Conservation (phyloP, 495 filamentous ascomycete genomes). For the Aspergillus coremiiformis region DNA sequence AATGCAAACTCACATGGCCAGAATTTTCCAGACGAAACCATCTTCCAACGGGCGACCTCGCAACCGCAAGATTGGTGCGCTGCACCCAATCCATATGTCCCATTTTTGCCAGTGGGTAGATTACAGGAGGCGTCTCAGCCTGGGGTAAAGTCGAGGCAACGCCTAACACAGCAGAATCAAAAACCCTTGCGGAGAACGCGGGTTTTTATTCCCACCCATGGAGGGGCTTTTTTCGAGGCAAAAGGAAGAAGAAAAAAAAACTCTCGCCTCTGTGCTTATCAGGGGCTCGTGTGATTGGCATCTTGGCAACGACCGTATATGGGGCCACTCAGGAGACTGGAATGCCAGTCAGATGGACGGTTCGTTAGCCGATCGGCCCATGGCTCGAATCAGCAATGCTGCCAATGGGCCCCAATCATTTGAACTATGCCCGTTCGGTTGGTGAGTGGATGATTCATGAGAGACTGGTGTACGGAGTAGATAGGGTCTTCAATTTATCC, state of each 20-base stretch:
- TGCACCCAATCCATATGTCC: slow-evolving; percentile 42
- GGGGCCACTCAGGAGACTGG: neutral
- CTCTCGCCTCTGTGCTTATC: slow-evolving; percentile 7
- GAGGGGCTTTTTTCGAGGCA: neutral
- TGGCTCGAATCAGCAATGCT: slow-evolving; percentile 1
- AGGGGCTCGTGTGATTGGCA: slow-evolving; percentile 2
- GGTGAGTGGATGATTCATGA: neutral
- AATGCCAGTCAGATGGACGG: neutral
- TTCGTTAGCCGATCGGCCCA: neutral
- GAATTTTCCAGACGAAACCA: slow-evolving; percentile 70
- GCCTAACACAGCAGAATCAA: neutral
- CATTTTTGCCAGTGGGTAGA: slow-evolving; percentile 14
- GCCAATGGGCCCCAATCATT: neutral
- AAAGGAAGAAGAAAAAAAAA: slow-evolving; percentile 7
- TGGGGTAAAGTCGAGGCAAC: neutral
- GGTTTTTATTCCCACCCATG: slow-evolving; percentile 6
- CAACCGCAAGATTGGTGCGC: slow-evolving; percentile 47
- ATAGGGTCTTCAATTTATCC: neutral
- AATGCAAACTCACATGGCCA: slow-evolving; percentile 53
- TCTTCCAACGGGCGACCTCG: slow-evolving; percentile 52
- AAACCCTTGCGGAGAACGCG: neutral
- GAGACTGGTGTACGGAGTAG: neutral
- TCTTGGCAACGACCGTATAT: slow-evolving; percentile 3
- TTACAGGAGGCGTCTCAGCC: neutral
- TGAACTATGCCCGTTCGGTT: neutral